Conservation (phyloP, 192 early-diverging fungal species). For the Linnemannia schmuckeri region DNA sequence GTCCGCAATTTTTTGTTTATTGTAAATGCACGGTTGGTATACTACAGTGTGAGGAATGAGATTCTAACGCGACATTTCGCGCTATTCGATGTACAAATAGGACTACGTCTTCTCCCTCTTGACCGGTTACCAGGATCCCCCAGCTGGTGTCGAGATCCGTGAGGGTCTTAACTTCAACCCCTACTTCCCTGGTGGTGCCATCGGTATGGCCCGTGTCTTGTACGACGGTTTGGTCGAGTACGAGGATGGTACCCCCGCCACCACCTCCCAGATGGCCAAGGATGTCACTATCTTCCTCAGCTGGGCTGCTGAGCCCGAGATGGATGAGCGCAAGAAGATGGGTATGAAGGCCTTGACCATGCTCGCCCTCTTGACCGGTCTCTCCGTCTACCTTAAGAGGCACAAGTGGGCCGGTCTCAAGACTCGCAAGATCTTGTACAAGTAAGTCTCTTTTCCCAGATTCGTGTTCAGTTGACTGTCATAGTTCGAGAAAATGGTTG, state of each 20-base stretch:
- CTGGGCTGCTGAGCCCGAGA: conserved; percentile 98
- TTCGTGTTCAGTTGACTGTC: background rate
- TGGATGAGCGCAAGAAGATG: conserved; percentile 97
- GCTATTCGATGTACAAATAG: conserved; percentile 38
- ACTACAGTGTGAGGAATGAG: background rate
- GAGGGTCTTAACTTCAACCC: conserved; percentile 99
- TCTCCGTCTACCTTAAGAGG: conserved; percentile 92
- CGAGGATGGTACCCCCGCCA: conserved; percentile 96
- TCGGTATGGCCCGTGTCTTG: conserved; percentile 94
- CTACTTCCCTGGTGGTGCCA: conserved; percentile 98
- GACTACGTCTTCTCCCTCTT: conserved; percentile 97
- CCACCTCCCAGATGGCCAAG: conserved; percentile 96
- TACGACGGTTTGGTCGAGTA: conserved; percentile 97
- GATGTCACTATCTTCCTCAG: conserved; percentile 94
- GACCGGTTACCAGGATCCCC: conserved; percentile 94
- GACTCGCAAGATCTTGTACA: conserved; percentile 92
- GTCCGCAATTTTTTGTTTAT: background rate
- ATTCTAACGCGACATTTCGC: conserved; percentile 8
- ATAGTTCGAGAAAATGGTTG: background rate
- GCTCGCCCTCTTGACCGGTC: conserved; percentile 73
- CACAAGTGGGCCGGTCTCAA: conserved; percentile 95
- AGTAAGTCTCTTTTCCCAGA: conserved; percentile 16
- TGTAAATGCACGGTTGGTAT: background rate
- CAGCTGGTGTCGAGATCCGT: conserved; percentile 92
- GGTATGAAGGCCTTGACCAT: conserved; percentile 90